These are phyloP conservation scores for Euphorbia pulcherrima DNA, from an alignment of 345 rosid genomes.

Conservation along the genomic window DNA sequence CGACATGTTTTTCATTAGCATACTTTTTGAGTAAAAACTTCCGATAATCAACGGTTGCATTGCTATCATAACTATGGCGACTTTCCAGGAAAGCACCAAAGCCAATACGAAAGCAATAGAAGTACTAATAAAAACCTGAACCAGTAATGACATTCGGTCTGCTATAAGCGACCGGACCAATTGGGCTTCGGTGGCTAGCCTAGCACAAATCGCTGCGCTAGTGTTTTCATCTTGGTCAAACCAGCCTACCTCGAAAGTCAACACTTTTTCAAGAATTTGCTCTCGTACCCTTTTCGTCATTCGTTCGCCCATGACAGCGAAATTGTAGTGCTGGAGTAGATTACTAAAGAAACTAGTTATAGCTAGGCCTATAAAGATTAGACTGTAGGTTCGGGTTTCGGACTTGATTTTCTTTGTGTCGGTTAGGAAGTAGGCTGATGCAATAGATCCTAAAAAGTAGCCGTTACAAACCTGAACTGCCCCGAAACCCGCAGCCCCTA, in stretches of 20 bases:
- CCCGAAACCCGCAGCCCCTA: conserved; percentile 23
- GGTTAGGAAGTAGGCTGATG: conserved; percentile 23
- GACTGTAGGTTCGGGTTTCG: conserved; percentile 23
- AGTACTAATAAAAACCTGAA: conserved; percentile 22
- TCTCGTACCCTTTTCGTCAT: conserved; percentile 28
- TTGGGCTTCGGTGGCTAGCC: conserved; percentile 32
- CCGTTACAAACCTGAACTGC: conserved; percentile 20
- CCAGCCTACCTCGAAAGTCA: conserved; percentile 37
- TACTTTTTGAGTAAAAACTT: conserved; percentile 21
- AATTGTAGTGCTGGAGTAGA: conserved; percentile 35
- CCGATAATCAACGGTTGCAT: conserved; percentile 30
- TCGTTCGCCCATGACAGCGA: conserved; percentile 33
- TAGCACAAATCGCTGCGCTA: conserved; percentile 25
- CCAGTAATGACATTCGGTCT: conserved; percentile 29
- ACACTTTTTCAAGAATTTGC: conserved; percentile 23
- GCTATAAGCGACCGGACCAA: conserved; percentile 26
- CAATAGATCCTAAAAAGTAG: conserved; percentile 22
- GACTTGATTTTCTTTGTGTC: conserved; percentile 17
- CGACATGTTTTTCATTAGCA: conserved; percentile 30
- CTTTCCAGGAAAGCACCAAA: conserved; percentile 24
- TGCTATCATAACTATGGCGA: conserved; percentile 24
- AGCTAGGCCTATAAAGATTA: conserved; percentile 19
- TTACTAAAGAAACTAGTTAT: conserved; percentile 24
- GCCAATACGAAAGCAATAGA: conserved; percentile 25
- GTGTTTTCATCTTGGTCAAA: conserved; percentile 38